These are phyloP conservation scores for Xenosphaeropsis pyriputrescens DNA, from an alignment of 2,329 filamentous ascomycete species.

Conservation along the genomic window DNA sequence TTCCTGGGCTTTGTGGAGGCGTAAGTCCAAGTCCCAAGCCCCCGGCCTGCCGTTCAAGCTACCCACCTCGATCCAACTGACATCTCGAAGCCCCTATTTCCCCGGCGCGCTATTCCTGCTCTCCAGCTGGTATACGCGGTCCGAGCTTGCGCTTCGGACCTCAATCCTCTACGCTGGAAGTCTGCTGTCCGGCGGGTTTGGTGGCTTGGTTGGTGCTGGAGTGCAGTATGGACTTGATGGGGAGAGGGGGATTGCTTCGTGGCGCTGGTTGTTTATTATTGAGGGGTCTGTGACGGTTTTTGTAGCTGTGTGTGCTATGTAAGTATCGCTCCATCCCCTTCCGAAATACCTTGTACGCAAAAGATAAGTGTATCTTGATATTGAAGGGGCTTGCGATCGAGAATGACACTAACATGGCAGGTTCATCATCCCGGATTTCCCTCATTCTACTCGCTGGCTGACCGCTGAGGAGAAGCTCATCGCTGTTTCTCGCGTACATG, in stretches of 20 bases:
- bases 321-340: slow-evolving; percentile 1
- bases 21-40: slow-evolving; percentile 22
- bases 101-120: slow-evolving; percentile 30
- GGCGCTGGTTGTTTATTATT: slow-evolving; percentile 8
- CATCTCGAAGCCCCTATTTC: slow-evolving; percentile 29
- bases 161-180: slow-evolving; percentile 16
- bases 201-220: slow-evolving; percentile 23
- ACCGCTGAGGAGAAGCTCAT: slow-evolving; percentile 1
- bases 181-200: slow-evolving; percentile 23
- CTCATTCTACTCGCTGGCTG: slow-evolving; percentile 8
- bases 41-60: slow-evolving; percentile 24
- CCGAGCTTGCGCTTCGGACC: slow-evolving; percentile 26
- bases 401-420: not conserved
- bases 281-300: slow-evolving; percentile 6
- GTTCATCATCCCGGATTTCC: slow-evolving; percentile 32
- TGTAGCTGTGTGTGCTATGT: slow-evolving; percentile 2
- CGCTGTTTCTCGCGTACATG: not conserved
- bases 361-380: too few relatives aligned
- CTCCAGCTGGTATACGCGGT: slow-evolving; percentile 26
- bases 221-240: slow-evolving; percentile 13
- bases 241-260: slow-evolving; percentile 1
- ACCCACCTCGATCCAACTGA: slow-evolving; percentile 13
- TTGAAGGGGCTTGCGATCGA: not conserved
- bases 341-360: not conserved
- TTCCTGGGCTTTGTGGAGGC: slow-evolving; percentile 17